phyloP scores from a whole-genome alignment of 257 asterid genomes.

The Lycium barbarum region DNA sequence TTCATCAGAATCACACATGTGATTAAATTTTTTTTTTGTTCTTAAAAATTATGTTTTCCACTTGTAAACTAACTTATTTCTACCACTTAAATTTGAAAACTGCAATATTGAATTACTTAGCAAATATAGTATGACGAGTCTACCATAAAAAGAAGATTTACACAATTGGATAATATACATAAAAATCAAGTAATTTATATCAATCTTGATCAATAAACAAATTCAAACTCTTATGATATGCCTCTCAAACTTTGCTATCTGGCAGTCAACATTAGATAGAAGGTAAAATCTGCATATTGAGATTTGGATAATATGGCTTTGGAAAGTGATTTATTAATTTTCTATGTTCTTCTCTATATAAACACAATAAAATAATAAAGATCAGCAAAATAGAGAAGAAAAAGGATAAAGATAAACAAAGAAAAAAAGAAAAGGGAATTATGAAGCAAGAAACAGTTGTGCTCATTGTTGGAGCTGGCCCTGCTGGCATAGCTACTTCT shows the following conservation, averaged over 20 bases:
- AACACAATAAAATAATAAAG: neutral
- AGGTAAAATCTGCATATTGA: too few species aligned
- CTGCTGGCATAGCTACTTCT: conserved; percentile 67
- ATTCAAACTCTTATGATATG: too few species aligned
- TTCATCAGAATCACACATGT: too few species aligned
- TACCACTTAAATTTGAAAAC: neutral
- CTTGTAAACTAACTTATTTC: too few species aligned
- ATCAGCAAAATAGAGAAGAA: neutral
- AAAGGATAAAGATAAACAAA: neutral
- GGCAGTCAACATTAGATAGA: neutral
- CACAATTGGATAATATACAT: neutral
- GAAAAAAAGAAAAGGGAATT: neutral
- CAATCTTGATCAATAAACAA: too few species aligned
- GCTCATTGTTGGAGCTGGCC: conserved; percentile 65
- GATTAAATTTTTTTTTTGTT: too few species aligned
- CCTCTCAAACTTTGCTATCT: neutral
- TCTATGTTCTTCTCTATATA: neutral
- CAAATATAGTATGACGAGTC: neutral
- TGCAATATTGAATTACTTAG: neutral
- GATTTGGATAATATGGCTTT: too few species aligned
- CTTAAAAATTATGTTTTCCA: too few species aligned
- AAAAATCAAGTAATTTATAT: neutral
- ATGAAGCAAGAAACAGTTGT: conserved; percentile 45
- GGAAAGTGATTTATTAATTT: neutral
- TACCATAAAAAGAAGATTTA: neutral